Conservation (phyloP, 2,329 filamentous ascomycete genomes). For the Fusarium oxysporum region DNA sequence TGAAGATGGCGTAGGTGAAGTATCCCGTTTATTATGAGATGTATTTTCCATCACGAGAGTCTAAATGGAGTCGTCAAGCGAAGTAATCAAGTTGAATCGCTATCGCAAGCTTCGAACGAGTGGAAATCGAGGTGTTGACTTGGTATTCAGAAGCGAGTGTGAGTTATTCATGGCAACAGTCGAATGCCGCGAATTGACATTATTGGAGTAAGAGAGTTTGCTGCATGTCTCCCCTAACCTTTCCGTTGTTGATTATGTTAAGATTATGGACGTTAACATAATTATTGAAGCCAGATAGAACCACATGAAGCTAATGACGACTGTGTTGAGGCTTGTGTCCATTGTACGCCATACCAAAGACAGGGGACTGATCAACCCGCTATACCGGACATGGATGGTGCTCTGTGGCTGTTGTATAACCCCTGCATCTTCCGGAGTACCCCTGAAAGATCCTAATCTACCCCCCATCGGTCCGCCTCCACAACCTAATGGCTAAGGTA, state of each 20-base stretch:
- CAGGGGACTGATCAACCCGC: not conserved
- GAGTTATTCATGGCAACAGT: constrained; percentile 9
- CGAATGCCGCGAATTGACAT: constrained; percentile 10
- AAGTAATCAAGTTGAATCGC: not conserved
- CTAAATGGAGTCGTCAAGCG: not conserved
- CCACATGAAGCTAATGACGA: constrained; percentile 29
- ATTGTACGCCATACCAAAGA: constrained; percentile 11
- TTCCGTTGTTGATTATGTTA: not conserved
- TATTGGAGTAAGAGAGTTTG: not conserved
- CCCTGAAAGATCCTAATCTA: constrained; percentile 30
- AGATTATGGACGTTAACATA: not conserved
- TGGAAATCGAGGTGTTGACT: not conserved
- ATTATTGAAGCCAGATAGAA: constrained; percentile 26
- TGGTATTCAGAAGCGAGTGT: not conserved
- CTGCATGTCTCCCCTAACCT: constrained; percentile 9
- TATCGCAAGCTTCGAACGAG: constrained; percentile 8
- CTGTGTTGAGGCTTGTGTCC: constrained; percentile 17
- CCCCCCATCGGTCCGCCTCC: constrained; percentile 26
- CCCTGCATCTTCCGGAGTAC: constrained; percentile 31
- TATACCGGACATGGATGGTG: constrained; percentile 18
- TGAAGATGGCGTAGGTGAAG: constrained; percentile 30
- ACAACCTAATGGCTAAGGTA: constrained; percentile 14
- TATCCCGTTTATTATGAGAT: constrained; percentile 12
- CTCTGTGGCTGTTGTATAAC: constrained; percentile 23
- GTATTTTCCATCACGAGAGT: constrained; percentile 31